phyloP scores from a whole-genome alignment of 768 basidiomycete genomes.

The Punctularia strigosozonata region DNA sequence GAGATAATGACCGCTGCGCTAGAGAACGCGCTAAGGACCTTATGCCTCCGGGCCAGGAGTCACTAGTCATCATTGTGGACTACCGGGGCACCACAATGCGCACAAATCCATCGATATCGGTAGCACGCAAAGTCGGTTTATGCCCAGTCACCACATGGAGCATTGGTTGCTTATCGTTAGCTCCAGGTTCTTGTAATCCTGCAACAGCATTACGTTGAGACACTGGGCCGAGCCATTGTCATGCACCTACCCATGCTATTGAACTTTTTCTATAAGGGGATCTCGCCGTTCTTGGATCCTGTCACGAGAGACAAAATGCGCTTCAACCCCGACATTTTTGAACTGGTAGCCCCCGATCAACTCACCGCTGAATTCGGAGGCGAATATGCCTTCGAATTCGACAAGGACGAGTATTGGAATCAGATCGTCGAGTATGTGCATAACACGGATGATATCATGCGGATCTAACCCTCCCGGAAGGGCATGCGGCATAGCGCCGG shows the following conservation, averaged over 20 bases:
- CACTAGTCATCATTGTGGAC: conserved; percentile 75
- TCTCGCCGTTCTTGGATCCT: conserved; percentile 79
- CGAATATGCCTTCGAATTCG: conserved; percentile 60
- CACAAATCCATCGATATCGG: conserved; percentile 74
- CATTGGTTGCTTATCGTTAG: background rate
- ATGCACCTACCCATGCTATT: conserved; percentile 70
- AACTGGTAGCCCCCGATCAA: conserved; percentile 63
- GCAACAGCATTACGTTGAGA: conserved; percentile 84
- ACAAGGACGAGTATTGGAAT: conserved; percentile 67
- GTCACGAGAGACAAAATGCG: conserved; percentile 78
- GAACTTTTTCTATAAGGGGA: conserved; percentile 72
- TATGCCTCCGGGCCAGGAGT: conserved; percentile 78
- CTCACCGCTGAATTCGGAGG: conserved; percentile 82
- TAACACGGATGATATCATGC: background rate
- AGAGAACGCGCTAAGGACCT: conserved; percentile 86
- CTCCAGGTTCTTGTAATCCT: conserved; percentile 59
- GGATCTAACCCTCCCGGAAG: conserved; percentile 6
- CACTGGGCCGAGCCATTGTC: conserved; percentile 74
- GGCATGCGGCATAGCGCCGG: conserved; percentile 18
- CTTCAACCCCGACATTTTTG: conserved; percentile 75
- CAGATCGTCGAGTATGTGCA: conserved; percentile 53
- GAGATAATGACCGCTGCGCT: background rate
- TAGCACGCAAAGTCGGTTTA: conserved; percentile 58
- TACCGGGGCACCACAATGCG: conserved; percentile 74
- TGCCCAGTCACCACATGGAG: background rate